Evolutionary conservation across 1,284 basidiomycete genomes (phyloP).

Genomic region (Apiotrichum mycotoxinovorans): DNA sequence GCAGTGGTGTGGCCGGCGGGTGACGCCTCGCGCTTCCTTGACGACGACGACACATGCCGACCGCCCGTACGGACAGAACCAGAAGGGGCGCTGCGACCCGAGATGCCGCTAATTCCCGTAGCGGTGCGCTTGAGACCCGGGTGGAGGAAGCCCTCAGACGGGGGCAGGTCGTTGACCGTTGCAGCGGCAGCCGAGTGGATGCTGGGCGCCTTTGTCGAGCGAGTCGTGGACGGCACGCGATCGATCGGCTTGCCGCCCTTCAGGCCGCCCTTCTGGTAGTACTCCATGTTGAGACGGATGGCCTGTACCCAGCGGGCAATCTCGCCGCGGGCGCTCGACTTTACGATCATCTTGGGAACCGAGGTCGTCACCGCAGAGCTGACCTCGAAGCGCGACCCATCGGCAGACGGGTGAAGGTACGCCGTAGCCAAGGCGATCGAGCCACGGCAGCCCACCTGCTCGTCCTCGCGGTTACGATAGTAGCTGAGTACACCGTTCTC

Average conservation of each 20-base stretch:
- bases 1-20: constrained; percentile 19
- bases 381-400: constrained; percentile 71
- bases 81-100: background rate
- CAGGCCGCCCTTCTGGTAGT: constrained; percentile 46
- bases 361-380: constrained; percentile 56
- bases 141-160: constrained; percentile 39
- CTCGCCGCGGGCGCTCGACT: constrained; percentile 84
- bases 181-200: constrained; percentile 32
- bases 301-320: constrained; percentile 82
- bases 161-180: constrained; percentile 27
- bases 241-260: constrained; percentile 17
- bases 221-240: background rate
- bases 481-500: constrained; percentile 80
- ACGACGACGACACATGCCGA: background rate
- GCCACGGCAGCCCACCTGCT: constrained; percentile 78
- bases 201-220: background rate
- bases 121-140: constrained; percentile 44
- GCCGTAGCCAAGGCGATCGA: constrained; percentile 85
- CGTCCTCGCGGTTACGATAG: constrained; percentile 80
- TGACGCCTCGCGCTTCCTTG: background rate
- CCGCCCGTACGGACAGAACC: background rate
- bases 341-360: constrained; percentile 74
- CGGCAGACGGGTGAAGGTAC: constrained; percentile 55
- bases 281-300: constrained; percentile 69
- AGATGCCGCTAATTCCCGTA: constrained; percentile 52